A percentile compares a stretch with the other conserved stretches of the same genome.
Conservation (phyloP, 768 basidiomycete species). For the Auricularia sp. region DNA sequence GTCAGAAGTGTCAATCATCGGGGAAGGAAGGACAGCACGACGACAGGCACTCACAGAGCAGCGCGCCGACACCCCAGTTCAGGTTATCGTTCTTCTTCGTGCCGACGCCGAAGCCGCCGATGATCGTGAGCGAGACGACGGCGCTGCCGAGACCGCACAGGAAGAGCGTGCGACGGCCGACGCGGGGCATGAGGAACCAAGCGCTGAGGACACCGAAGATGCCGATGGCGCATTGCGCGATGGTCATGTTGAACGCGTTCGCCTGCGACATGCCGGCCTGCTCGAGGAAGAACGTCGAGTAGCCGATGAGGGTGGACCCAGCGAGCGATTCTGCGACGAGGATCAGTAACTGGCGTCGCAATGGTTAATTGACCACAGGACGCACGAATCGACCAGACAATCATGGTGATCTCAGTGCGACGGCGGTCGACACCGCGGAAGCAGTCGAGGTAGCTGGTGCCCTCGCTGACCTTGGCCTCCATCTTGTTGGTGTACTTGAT, state of each 20-base stretch:
- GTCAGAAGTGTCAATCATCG: too few relatives aligned
- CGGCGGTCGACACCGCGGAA: conserved; percentile 22
- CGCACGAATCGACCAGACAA: conserved; percentile 83
- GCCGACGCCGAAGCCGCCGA: conserved; percentile 9
- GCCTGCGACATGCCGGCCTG: not conserved
- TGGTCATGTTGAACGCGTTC: conserved; percentile 15
- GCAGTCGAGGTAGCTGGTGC: conserved; percentile 27
- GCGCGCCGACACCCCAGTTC: too few relatives aligned
- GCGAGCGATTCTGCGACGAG: too few relatives aligned
- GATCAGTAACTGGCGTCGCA: conserved; percentile 10
- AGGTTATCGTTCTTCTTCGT: too few relatives aligned
- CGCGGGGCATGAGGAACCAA: conserved; percentile 14
- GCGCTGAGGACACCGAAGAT: conserved; percentile 21
- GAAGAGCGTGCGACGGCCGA: conserved; percentile 27
- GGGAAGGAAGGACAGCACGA: too few relatives aligned
- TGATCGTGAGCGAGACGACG: conserved; percentile 18
- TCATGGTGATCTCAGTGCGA: conserved; percentile 55
- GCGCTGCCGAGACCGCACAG: conserved; percentile 19
- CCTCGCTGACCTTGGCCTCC: conserved; percentile 21
- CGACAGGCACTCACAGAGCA: too few relatives aligned
- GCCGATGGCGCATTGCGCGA: conserved; percentile 17
- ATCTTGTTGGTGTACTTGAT: conserved; percentile 26
- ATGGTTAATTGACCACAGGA: conserved; percentile 14
- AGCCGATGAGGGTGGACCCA: too few relatives aligned
- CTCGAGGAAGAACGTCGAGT: not conserved